Percentiles rank a stretch among this genome's conserved stretches.
Conservation (phyloP, 2,329 filamentous ascomycete genomes). For the Chaetomiaceae sp. region DNA sequence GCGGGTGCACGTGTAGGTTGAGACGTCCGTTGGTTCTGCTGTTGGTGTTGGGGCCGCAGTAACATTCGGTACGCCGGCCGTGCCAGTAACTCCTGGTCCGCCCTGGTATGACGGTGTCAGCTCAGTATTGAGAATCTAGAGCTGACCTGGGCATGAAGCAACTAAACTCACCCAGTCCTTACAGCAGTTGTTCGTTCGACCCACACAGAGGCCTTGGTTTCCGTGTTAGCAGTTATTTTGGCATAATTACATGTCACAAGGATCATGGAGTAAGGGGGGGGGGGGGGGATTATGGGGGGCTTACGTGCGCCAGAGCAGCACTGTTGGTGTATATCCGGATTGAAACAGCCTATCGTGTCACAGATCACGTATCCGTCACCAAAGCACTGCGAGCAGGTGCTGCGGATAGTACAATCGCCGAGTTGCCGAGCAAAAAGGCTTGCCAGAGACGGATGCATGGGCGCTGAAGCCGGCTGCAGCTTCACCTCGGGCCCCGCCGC, state of each 20-base stretch:
- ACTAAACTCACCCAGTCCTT: not conserved
- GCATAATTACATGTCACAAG: no score
- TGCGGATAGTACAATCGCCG: not conserved
- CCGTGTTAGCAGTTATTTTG: no score
- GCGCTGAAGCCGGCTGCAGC: no score
- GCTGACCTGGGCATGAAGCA: no score
- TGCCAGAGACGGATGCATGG: not conserved
- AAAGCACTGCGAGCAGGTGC: slow-evolving; percentile 1
- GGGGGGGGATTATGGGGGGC: no score
- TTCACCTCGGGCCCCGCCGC: no score
- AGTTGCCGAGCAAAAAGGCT: not conserved
- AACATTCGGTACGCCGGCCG: not conserved
- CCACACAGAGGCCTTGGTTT: not conserved
- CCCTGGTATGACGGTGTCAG: not conserved
- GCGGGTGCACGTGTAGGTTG: not conserved
- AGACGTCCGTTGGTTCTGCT: not conserved
- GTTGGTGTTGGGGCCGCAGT: not conserved
- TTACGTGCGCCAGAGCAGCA: slow-evolving; percentile 1
- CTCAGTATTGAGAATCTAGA: not conserved
- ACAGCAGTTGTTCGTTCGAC: slow-evolving; percentile 7
- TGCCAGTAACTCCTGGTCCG: slow-evolving; percentile 1
- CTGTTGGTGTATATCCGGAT: slow-evolving; percentile 4
- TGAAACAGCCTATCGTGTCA: slow-evolving; percentile 8
- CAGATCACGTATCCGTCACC: slow-evolving; percentile 6
- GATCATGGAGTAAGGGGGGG: not conserved